Conservation (phyloP, 108 stramenopile genomes). For the Cylindrotheca fusiformis region DNA sequence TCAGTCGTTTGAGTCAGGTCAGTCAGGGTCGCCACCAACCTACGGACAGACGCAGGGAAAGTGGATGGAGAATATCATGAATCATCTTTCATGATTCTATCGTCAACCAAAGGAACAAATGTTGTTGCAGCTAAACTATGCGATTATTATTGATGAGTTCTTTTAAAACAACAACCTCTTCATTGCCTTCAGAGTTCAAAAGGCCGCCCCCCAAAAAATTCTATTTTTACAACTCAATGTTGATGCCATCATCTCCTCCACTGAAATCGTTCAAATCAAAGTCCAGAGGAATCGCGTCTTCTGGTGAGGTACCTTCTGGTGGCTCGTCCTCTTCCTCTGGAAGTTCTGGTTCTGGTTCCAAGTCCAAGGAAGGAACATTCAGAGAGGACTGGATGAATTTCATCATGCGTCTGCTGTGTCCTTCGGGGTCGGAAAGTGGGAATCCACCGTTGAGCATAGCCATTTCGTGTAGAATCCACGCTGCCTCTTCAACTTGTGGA, state of each 20-base stretch:
- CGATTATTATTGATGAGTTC: too few species aligned
- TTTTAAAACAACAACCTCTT: too few species aligned
- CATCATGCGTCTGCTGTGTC: conserved; percentile 86
- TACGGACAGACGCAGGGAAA: too few species aligned
- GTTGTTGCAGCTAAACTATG: too few species aligned
- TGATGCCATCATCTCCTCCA: conserved; percentile 11
- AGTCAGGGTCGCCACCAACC: too few species aligned
- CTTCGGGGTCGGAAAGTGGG: conserved; percentile 81
- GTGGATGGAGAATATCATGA: too few species aligned
- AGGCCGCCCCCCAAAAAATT: too few species aligned
- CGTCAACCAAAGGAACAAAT: too few species aligned
- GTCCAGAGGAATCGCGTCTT: conserved; percentile 13
- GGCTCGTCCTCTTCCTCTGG: conserved; percentile 90
- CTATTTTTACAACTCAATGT: conserved; percentile 18
- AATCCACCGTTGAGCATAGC: conserved; percentile 95
- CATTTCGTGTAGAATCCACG: conserved; percentile 96
- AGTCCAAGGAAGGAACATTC: conserved; percentile 75
- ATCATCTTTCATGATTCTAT: too few species aligned
- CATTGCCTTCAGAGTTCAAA: too few species aligned
- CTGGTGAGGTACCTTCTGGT: conserved; percentile 36
- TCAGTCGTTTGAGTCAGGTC: too few species aligned
- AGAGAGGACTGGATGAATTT: conserved; percentile 75
- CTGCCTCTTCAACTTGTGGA: conserved; percentile 81
- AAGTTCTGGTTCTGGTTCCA: conserved; percentile 91
- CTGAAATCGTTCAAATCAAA: too few species aligned